Base-by-base conservation (phyloP, 1,284 basidiomycete genomes). In the Ustilago shanxiensis region DNA sequence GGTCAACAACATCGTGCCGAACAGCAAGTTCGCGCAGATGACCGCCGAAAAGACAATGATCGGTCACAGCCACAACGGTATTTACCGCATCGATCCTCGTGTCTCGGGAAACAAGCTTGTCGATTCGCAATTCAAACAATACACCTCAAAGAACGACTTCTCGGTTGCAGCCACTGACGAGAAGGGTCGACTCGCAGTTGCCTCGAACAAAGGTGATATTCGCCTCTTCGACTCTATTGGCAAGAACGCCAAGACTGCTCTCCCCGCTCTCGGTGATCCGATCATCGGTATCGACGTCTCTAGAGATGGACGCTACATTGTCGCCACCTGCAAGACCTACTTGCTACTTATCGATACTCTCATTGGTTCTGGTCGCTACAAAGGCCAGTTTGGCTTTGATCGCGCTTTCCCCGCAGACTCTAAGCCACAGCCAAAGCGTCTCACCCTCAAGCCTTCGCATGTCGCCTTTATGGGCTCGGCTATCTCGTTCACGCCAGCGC, bases 221-320 rank as follows among this genome's bases (percentile, higher is more conserved):
- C 90, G 96, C 52, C 88, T 99, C 59, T 99, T 96, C 82, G 97
- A 99, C 86, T 89, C 92, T 59, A 94, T 99, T 78, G 97, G 97
- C 53, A 99, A 98, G 90, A 99, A 95, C 82, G 97, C 97, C 37
- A 99, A 99, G 90, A 99, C 97, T 22, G 95, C 95, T n/a, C 88
- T 99, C 53, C 95, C 96, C 28, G 93, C 95, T 35, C 89, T 98
- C 29, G 95, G 97, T 29, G 95, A 98, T 87, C 94, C 96, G 47
- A 98, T 99, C 83, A 87, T 94, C 57, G 96, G 96, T 33, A 90
- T 99, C 55, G 97, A 99, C 87, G 94, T 95, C 9, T 95, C 95
- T 2, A 92, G 94, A 18, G 92, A 95, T 86, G 97, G 97, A 39
- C 91, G 95, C 60, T 99, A 93, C 90, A 91, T 99, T 66, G 93